Evolutionary conservation across 345 rosid species (phyloP).

Genomic region (Hibiscus trionum): DNA sequence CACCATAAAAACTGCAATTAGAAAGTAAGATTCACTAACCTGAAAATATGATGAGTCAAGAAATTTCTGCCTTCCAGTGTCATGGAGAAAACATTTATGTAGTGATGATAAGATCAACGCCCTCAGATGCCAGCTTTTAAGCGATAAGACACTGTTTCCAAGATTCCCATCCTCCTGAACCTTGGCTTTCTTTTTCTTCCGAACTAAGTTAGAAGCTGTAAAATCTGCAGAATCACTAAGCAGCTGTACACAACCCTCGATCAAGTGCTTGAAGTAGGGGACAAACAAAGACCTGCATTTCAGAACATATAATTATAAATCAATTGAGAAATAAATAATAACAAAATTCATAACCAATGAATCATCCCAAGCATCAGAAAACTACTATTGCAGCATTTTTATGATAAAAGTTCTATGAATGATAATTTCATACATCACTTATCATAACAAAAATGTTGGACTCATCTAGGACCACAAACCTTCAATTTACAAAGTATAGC

Average conservation of each 20-base stretch:
- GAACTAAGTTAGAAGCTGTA: constrained; percentile 28
- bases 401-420: neutral
- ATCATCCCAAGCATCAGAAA: neutral
- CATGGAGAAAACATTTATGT: constrained; percentile 75
- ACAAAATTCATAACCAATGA: neutral
- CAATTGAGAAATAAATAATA: neutral
- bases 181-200: constrained; percentile 79
- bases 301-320: neutral
- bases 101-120: constrained; percentile 66
- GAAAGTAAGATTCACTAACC: constrained; percentile 27
- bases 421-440: neutral
- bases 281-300: constrained; percentile 79
- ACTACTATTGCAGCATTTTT: constrained; percentile 1
- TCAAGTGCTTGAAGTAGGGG: constrained; percentile 76
- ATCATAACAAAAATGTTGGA: neutral
- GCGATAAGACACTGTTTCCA: constrained; percentile 21
- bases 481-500: neutral
- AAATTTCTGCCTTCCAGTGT: constrained; percentile 65
- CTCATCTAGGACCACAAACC: neutral
- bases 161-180: constrained; percentile 34
- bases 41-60: constrained; percentile 80
- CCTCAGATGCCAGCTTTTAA: constrained; percentile 74
- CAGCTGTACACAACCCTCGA: constrained; percentile 51
- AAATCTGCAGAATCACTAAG: constrained; percentile 40
- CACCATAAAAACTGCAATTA: neutral